phyloP scores from a whole-genome alignment of 495 filamentous ascomycete genomes.

The Aspergillus bridgeri region DNA sequence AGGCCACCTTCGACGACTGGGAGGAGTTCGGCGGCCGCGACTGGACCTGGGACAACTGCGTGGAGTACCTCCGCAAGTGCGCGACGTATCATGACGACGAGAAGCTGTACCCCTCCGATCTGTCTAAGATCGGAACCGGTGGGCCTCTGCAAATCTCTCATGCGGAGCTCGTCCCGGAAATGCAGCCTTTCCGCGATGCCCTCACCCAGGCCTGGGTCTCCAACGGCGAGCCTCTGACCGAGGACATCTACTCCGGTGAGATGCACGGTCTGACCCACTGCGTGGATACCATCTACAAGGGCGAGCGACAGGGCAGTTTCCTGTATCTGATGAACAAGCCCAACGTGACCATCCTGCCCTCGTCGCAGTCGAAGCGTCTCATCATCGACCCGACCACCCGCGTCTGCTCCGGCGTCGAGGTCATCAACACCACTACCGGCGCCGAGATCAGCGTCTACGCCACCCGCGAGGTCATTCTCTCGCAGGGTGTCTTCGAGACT shows the following conservation, averaged over 20 bases:
- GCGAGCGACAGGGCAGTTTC: conserved; percentile 51
- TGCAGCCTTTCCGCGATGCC: conserved; percentile 52
- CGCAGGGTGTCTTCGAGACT: conserved; percentile 41
- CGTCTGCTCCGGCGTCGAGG: conserved; percentile 40
- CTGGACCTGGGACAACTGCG: conserved; percentile 54
- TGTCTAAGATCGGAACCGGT: conserved; percentile 46
- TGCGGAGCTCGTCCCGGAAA: conserved; percentile 52
- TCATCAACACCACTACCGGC: conserved; percentile 36
- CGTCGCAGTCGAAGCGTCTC: conserved; percentile 48
- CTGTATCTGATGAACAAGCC: conserved; percentile 51
- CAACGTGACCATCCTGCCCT: conserved; percentile 52
- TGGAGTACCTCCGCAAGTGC: conserved; percentile 53
- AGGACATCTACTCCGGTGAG: conserved; percentile 55
- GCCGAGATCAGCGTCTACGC: conserved; percentile 34
- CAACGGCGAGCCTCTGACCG: conserved; percentile 47
- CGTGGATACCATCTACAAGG: conserved; percentile 56
- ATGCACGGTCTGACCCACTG: conserved; percentile 55
- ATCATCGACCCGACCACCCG: conserved; percentile 46
- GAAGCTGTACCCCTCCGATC: conserved; percentile 29
- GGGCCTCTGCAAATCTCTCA: conserved; percentile 56
- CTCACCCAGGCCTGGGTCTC: conserved; percentile 54
- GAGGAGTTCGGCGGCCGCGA: conserved; percentile 50
- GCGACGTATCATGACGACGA: conserved; percentile 56
- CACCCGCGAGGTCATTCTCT: conserved; percentile 43
- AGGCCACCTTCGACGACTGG: conserved; percentile 57